Percentiles rank a stretch among this genome's conserved stretches.
These are phyloP conservation scores for Trichomonas vaginalis DNA, from an alignment of 208 protist genomes.

Conservation along the genomic window DNA sequence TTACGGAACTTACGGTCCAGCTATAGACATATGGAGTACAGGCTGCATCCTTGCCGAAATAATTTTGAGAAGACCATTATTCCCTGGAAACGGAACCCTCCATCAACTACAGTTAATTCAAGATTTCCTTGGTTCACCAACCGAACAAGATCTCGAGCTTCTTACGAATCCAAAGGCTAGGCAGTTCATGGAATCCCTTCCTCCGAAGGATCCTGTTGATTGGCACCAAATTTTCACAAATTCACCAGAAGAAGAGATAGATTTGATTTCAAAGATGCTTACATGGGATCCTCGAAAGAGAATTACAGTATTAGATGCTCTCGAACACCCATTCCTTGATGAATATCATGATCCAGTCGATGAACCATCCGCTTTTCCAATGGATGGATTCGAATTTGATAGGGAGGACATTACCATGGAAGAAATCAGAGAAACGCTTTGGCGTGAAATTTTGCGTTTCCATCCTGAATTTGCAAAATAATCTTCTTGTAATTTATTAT, in stretches of 20 bases:
- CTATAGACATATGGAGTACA: conserved; percentile 44
- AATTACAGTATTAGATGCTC: background rate
- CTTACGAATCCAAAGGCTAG: background rate
- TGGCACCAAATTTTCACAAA: background rate
- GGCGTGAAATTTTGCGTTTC: background rate
- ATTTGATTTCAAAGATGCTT: background rate
- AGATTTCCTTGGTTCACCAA: conserved; percentile 44
- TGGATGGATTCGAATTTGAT: background rate
- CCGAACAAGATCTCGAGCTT: background rate
- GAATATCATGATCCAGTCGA: background rate
- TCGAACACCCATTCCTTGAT: background rate
- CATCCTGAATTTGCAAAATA: background rate
- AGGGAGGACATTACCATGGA: background rate
- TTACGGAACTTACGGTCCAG: conserved; percentile 30
- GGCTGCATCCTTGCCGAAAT: conserved; percentile 50
- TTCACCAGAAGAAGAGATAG: background rate
- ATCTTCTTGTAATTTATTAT: background rate
- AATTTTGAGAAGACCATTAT: conserved; percentile 25
- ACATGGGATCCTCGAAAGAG: background rate
- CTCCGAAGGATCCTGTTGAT: background rate
- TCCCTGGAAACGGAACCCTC: conserved; percentile 47
- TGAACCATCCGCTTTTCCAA: background rate
- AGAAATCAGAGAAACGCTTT: background rate
- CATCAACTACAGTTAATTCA: conserved; percentile 52
- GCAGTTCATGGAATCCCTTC: background rate